Percentiles rank a stretch among this genome's conserved stretches.
Evolutionary conservation across 345 rosid genomes (phyloP).

Genomic region (Odontarrhena argentea): DNA sequence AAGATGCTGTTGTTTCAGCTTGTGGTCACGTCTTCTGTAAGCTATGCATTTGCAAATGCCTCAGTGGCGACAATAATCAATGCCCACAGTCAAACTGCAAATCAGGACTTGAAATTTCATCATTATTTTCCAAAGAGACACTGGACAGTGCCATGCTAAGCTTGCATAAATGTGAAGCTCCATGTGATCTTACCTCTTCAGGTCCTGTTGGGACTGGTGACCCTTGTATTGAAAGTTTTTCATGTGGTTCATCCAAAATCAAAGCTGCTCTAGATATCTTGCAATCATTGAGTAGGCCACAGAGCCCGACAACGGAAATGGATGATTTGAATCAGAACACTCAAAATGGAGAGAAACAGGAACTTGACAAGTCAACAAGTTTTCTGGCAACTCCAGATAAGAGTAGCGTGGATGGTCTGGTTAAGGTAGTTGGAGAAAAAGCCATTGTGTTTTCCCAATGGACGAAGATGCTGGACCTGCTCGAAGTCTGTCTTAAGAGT

Average conservation of each 20-base stretch:
- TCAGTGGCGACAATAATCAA: slow-evolving; percentile 67
- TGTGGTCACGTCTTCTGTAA: slow-evolving; percentile 97
- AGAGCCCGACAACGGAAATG: not conserved
- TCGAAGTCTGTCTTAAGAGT: slow-evolving; percentile 73
- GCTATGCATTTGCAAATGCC: slow-evolving; percentile 79
- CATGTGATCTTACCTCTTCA: slow-evolving; percentile 47
- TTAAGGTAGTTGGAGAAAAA: slow-evolving; percentile 63
- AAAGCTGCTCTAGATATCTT: slow-evolving; percentile 79
- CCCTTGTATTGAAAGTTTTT: slow-evolving; percentile 29
- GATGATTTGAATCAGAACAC: slow-evolving; percentile 37
- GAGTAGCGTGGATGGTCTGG: slow-evolving; percentile 36
- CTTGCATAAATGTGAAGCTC: slow-evolving; percentile 18
- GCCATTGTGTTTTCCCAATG: slow-evolving; percentile 97
- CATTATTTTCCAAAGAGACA: slow-evolving; percentile 57
- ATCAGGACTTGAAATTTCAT: slow-evolving; percentile 50
- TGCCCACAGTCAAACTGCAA: slow-evolving; percentile 75
- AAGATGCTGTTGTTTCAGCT: slow-evolving; percentile 85
- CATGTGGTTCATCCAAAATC: slow-evolving; percentile 72
- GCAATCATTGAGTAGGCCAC: slow-evolving; percentile 54
- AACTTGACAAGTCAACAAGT: slow-evolving; percentile 16
- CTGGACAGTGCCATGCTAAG: slow-evolving; percentile 39
- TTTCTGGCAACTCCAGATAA: slow-evolving; percentile 33
- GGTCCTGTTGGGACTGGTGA: slow-evolving; percentile 39
- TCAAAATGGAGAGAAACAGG: slow-evolving; percentile 29
- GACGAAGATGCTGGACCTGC: slow-evolving; percentile 92